Conservation (phyloP, 306 rosid genomes). For the Mucuna pruriens region DNA sequence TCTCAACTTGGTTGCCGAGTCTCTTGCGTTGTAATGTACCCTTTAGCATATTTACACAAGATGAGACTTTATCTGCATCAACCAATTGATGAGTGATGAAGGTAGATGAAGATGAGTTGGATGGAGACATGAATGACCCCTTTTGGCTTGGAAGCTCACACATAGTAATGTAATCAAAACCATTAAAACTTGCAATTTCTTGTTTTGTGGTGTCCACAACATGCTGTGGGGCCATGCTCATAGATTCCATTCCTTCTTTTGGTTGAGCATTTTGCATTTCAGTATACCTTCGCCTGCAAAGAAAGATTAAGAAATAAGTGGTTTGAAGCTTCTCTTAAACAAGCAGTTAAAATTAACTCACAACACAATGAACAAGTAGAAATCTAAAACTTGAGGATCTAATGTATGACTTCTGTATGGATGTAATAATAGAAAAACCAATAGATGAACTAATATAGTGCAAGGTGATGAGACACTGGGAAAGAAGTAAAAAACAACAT, state of each 20-base stretch:
- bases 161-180: slow-evolving; percentile 54
- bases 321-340: background rate
- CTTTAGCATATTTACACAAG: slow-evolving; percentile 90
- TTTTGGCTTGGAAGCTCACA: slow-evolving; percentile 65
- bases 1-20: slow-evolving; percentile 58
- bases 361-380: slow-evolving; percentile 14
- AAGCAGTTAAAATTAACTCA: background rate
- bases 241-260: slow-evolving; percentile 57
- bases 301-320: background rate
- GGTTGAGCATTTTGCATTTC: slow-evolving; percentile 75
- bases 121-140: slow-evolving; percentile 74
- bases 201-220: slow-evolving; percentile 49
- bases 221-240: slow-evolving; percentile 53
- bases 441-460: background rate
- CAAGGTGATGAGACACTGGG: slow-evolving; percentile 21
- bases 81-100: slow-evolving; percentile 61
- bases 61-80: slow-evolving; percentile 83
- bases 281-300: slow-evolving; percentile 72
- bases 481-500: slow-evolving; percentile 5
- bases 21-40: slow-evolving; percentile 85
- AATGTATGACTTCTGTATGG: slow-evolving; percentile 6
- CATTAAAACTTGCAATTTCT: slow-evolving; percentile 56
- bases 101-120: slow-evolving; percentile 76
- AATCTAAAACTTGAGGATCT: slow-evolving; percentile 8
- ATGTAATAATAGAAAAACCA: background rate